Base-by-base conservation (phyloP, 345 rosid genomes). In the Laguncularia racemosa region DNA sequence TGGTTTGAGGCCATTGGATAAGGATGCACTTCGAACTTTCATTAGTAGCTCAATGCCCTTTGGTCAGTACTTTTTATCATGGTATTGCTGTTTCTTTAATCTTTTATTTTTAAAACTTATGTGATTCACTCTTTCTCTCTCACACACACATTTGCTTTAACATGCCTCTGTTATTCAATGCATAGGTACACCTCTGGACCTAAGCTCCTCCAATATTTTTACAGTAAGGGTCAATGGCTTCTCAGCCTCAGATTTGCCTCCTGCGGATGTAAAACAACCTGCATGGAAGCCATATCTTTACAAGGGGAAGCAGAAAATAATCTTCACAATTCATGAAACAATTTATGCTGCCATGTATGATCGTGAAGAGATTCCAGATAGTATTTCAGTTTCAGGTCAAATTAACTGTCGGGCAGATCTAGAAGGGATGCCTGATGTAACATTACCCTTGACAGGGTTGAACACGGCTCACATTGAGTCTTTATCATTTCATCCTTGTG, bases 211-310 rank as follows among this genome's bases (percentile, higher is more conserved):
- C 57, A 89, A 81, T 62, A 75, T 81, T 38, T 83, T 65, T 63
- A 67, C 89, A 26, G 69, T 89, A 50, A 86, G 78, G 69, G 79
- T 66, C 54, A 89, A 72, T 67, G 97, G 98, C 12, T 92, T 92
- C 80, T 77, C 93, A 58, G 65, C 95, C 20, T 76, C 82, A 53
- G 98, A 89, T 57, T 67, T 74, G 55, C 96, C 95, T 61, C 91
- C 83, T 18, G 74, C 78, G 56, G 97, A 92, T 52, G 71, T 80
- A 66, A 92, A 86, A 76, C 97, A 84, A 67, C 97, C 97, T 52
- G 89, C 89, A 59, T 92, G 98, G 97, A 89, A 92, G 67, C 91
- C 98, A 44, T 85, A 92, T 78, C 71, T 92, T 58, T 86, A 80
- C 78, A 89, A 76, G 72, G 97, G 96, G 78, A 92, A 80, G 69